Evolutionary conservation across 2,329 filamentous ascomycete genomes (phyloP).

Genomic region (Alternaria sp.): DNA sequence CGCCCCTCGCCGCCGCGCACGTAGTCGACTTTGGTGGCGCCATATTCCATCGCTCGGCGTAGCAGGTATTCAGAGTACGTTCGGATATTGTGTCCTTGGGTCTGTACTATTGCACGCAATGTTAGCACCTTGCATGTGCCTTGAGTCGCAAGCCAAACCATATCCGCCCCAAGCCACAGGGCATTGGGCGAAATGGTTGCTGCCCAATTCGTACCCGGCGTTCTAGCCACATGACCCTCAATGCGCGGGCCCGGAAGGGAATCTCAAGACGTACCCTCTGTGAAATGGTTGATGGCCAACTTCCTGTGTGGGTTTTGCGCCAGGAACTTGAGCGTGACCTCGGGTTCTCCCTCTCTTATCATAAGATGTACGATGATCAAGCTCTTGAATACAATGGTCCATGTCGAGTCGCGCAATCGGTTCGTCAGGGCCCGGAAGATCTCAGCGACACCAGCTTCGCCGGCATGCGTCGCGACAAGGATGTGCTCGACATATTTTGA

Average conservation of each 20-base stretch:
- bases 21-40: constrained; percentile 87
- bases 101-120: constrained; percentile 75
- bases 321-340: constrained; percentile 86
- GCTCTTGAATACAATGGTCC: constrained; percentile 99
- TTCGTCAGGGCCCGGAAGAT: constrained; percentile 92
- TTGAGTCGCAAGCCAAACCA: neutral
- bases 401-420: constrained; percentile 91
- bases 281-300: constrained; percentile 88
- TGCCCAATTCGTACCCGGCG: constrained; percentile 9
- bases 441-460: constrained; percentile 92
- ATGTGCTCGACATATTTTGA: constrained; percentile 99
- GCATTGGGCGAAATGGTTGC: constrained; percentile 5
- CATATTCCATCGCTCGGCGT: constrained; percentile 81
- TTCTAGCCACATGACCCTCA: constrained; percentile 6
- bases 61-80: constrained; percentile 89
- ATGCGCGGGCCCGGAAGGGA: neutral
- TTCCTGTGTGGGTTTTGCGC: constrained; percentile 78
- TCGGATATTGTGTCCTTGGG: constrained; percentile 92
- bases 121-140: constrained; percentile 48
- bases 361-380: constrained; percentile 95
- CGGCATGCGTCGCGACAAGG: constrained; percentile 90
- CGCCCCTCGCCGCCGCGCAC: constrained; percentile 83
- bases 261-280: constrained; percentile 73
- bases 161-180: constrained; percentile 7
- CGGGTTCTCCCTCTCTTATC: constrained; percentile 92